These are phyloP conservation scores for Dicorynia guianensis DNA, from an alignment of 306 rosid genomes.

Conservation along the genomic window DNA sequence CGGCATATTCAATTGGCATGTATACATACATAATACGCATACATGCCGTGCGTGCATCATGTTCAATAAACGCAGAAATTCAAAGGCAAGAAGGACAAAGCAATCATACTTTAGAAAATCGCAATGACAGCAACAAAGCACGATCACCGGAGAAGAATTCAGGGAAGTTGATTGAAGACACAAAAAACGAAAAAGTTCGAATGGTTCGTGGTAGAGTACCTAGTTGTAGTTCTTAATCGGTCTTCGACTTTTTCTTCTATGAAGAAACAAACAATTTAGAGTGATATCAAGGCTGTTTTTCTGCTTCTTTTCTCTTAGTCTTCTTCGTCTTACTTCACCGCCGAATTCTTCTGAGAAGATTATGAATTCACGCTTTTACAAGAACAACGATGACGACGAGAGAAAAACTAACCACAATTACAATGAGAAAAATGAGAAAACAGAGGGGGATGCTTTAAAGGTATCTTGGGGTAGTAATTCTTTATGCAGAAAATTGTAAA, in stretches of 20 bases:
- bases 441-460: constrained; percentile 27
- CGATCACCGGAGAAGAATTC: constrained; percentile 43
- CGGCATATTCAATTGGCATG: constrained; percentile 2
- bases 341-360: constrained; percentile 40
- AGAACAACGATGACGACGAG: constrained; percentile 24
- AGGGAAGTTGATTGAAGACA: constrained; percentile 20
- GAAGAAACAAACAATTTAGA: constrained; percentile 18
- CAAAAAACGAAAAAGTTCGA: constrained; percentile 34
- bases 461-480: constrained; percentile 34
- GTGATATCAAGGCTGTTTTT: constrained; percentile 36
- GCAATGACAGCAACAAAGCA: constrained; percentile 40
- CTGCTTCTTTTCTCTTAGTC: constrained; percentile 24
- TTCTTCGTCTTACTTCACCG: constrained; percentile 35
- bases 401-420: background rate
- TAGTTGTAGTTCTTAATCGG: constrained; percentile 64
- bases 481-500: constrained; percentile 20
- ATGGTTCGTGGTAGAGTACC: constrained; percentile 55
- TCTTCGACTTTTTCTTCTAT: constrained; percentile 48
- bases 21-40: background rate
- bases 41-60: background rate
- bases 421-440: constrained; percentile 12
- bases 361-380: constrained; percentile 33
- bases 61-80: background rate
- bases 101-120: constrained; percentile 13
- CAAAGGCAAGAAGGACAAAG: constrained; percentile 7